Base-by-base conservation (phyloP, 768 basidiomycete genomes). In the Lepiota brunneoincarnata region DNA sequence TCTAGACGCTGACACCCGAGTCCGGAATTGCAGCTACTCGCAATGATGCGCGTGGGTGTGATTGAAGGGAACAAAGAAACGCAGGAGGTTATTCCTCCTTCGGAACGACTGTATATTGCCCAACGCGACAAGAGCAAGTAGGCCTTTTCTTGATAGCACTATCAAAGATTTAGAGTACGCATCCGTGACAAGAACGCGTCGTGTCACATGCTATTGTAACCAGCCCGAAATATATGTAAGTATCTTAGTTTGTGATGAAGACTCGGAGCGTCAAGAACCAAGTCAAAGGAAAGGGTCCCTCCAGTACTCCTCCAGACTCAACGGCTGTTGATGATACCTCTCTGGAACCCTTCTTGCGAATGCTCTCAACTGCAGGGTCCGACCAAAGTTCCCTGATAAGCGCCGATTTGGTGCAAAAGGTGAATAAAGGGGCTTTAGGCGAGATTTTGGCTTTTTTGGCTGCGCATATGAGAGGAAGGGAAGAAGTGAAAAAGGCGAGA, bases 21-120 rank as follows among this genome's bases (percentile, higher is more conserved):
- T n/a, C n/a, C n/a, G n/a, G n/a, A 10, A 31, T 10, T 31, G 46
- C 31, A 61, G 82, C 73, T 91, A 17, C 76, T 93, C 35, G 76
- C 88, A 0, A 89, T 88, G 84, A 62, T 66, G 60, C 62, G 68
- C 18, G 66, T 69, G 2, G 68, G 63, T 3, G 58, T 67, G 6
- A 55, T 65, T 28, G 64, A 68, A 55, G 57, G 49, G 6, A 54
- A 61, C 3, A 43, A 50, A 43, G 55, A 56, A 17, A 42, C 49
- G 15, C 50, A 35, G 18, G 28, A 46, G 26, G 37, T 26, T 20
- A 42, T 54, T 18, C 57, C 51, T 6, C 59, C 59, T 39, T 55
- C 57, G 4, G 57, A 61, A 26, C 54, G 59, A n/a, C 46, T 61
- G 15, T 34, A 41, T 23, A 56, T 61, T 34, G 54, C 49, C 23